Base-by-base conservation (phyloP, 768 basidiomycete genomes). In the Phanerochaete carnosa region DNA sequence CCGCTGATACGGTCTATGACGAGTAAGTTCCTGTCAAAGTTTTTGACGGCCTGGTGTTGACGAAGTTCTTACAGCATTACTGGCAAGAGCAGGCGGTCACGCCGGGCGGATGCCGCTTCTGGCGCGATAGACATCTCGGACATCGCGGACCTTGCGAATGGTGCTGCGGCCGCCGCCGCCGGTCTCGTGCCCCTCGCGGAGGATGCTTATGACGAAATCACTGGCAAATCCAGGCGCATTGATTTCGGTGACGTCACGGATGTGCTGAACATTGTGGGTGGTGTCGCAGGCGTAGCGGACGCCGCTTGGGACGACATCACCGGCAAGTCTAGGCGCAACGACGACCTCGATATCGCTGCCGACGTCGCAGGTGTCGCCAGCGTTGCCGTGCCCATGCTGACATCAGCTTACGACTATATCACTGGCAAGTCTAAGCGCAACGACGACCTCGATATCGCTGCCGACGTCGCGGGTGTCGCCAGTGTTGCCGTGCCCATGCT, bases 381-480 rank as follows among this genome's bases (percentile, higher is more conserved):
- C 47, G 47, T 12, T 25, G 47, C 25, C 3, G 47, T 22, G 47
- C 47, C 47, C 47, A 2, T 49, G 2, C n/a, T 49, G 47, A n/a
- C n/a, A n/a, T n/a, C n/a, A 49, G 30, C 30, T 16, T 53, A 23
- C 9, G 33, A 53, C 52, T 15, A 53, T 16, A 16, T 53, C 32
- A 46, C 45, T n/a, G 32, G 35, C 52, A 50, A 50, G 49, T 28
- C 25, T 4, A 28, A 23, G 2, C 52, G 52, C 16, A 16, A 22
- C 13, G 52, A 35, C 30, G 52, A 53, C 52, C 51, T 54, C 39
- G 29, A 47, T 43, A 57, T 57, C 29, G 56, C 56, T 12, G 13
- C 39, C 29, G n/a, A 45, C 16, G n/a, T n/a, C n/a, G 13, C 29
- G 16, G 16, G 26, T 5, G 19, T 53, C 52, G 52, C 33, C 47